Base-by-base conservation (phyloP, 2,329 filamentous ascomycete species). In the Cladorrhinum sp. region DNA sequence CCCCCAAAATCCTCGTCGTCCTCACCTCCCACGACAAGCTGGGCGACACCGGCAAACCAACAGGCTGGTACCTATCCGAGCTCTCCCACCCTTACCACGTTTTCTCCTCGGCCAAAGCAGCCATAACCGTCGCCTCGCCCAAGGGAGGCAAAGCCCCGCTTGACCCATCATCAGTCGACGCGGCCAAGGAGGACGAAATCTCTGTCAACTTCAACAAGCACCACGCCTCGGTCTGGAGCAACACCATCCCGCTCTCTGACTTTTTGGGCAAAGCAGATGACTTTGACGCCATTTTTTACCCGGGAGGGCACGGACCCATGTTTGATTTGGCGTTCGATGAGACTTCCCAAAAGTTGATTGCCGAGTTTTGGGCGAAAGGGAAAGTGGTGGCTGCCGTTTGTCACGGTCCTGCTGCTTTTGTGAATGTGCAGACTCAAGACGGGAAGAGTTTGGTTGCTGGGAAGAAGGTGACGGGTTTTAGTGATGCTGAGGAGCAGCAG, bases 1-100 rank as follows among this genome's bases (percentile, higher is more conserved):
- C 32, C 7, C 79, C 77, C 67, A 89, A 88, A 60, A 76, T 91
- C 65, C 87, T 92, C 76, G 76, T 91, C 72, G 84, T 92, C 60
- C 83, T 91, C 63, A 89, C 86, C 65, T 91, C 87, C 62, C 79
- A 83, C 72, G 74, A 72, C 70, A 74, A 77, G 72, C 78, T 85
- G 52, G 76, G 76, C 67, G 71, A 76, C 66, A 77, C 79, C 50
- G 78, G 78, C 68, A 77, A 77, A 68, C 81, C 81, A 9, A 90
- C 88, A 0, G 89, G 89, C 65, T 91, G 88, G 88, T 91, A 85
- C 70, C 76, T 91, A n/a, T 48, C 22, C 60, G 87, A 89, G 70
- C 77, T 89, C 58, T 82, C 86, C 52, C 87, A 89, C 74, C 85
- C 86, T 16, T 84, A 85, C 73, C 77, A 85, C 54, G 78, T 83